A percentile compares a stretch with the other conserved stretches of the same genome.
Evolutionary conservation across 345 rosid genomes (phyloP).

Genomic region (Populus nigra): DNA sequence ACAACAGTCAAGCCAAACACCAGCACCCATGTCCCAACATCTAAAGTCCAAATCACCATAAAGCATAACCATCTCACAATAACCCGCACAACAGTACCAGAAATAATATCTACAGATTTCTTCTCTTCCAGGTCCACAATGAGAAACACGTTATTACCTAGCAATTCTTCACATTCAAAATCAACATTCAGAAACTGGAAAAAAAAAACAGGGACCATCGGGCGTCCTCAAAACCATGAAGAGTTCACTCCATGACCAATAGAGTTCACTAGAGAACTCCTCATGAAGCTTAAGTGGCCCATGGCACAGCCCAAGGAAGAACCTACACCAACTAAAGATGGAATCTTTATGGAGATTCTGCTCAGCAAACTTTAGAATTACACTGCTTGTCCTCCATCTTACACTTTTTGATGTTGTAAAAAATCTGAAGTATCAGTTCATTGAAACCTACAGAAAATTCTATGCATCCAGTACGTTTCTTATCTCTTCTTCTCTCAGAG

Average conservation of each 20-base stretch:
- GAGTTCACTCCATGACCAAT: background rate
- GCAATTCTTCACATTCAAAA: background rate
- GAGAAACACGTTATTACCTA: background rate
- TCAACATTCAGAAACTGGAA: background rate
- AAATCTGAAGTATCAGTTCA: background rate
- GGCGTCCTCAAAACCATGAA: background rate
- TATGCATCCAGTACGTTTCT: background rate
- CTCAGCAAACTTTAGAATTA: background rate
- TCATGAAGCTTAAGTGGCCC: background rate
- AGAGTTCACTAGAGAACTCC: background rate
- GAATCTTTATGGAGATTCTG: background rate
- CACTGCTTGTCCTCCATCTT: background rate
- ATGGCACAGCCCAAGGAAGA: background rate
- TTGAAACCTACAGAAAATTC: background rate
- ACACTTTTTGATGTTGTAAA: background rate
- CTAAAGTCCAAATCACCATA: background rate
- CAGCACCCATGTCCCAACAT: background rate
- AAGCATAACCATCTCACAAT: background rate
- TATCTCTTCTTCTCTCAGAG: constrained; percentile 7
- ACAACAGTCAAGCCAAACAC: background rate
- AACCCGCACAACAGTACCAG: background rate
- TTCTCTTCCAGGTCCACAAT: background rate
- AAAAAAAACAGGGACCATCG: background rate
- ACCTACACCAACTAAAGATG: background rate
- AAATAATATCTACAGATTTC: background rate